Percentiles rank a stretch among this genome's conserved stretches.
phyloP scores from a whole-genome alignment of 371 early-diverging fungal species.

The Apophysomyces trapeziformis region DNA sequence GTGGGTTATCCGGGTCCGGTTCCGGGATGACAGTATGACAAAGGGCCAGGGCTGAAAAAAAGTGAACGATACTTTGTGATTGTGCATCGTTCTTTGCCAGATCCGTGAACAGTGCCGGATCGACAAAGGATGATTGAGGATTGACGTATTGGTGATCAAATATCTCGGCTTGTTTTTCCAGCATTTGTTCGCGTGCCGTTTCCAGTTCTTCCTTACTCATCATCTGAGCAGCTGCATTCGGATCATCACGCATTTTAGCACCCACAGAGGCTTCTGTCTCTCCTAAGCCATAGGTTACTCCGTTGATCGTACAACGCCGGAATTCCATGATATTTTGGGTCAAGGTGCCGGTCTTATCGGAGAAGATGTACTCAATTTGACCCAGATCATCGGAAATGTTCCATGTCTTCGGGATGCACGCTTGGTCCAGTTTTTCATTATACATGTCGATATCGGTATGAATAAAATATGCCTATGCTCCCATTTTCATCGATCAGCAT shows the following conservation, averaged over 20 bases:
- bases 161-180: constrained; percentile 40
- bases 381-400: constrained; percentile 85
- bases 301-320: constrained; percentile 84
- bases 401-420: constrained; percentile 90
- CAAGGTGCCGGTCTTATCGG: constrained; percentile 90
- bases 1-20: constrained; percentile 49
- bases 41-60: constrained; percentile 79
- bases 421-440: constrained; percentile 74
- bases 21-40: constrained; percentile 83
- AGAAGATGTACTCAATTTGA: constrained; percentile 93
- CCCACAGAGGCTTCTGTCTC: constrained; percentile 51
- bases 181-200: constrained; percentile 43
- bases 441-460: constrained; percentile 89
- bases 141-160: constrained; percentile 50
- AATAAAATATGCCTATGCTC: constrained; percentile 73
- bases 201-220: constrained; percentile 32
- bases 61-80: constrained; percentile 55
- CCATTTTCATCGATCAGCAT: too few species aligned
- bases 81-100: constrained; percentile 39
- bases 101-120: constrained; percentile 50
- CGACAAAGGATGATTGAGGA: constrained; percentile 49
- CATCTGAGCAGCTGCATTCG: constrained; percentile 32
- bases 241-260: constrained; percentile 39
- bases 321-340: constrained; percentile 86
- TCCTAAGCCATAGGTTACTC: constrained; percentile 77